These are phyloP conservation scores for Yamadazyma kanchanaburiensis DNA, from an alignment of 1,139 yeast genomes.

Conservation along the genomic window DNA sequence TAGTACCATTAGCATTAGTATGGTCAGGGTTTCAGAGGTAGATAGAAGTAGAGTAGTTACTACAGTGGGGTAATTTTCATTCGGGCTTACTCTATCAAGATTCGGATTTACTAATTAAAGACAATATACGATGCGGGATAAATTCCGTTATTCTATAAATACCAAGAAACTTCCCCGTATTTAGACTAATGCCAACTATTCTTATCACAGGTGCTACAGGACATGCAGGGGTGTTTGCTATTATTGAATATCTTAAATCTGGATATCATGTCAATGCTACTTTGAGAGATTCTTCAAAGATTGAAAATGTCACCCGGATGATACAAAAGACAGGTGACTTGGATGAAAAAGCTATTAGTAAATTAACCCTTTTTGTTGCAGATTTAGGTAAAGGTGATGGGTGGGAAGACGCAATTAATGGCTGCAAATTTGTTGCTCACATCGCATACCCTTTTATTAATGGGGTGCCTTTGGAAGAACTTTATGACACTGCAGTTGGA, in stretches of 20 bases:
- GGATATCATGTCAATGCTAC: slow-evolving; percentile 10
- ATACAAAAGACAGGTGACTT: slow-evolving; percentile 6
- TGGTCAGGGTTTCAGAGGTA: too few species aligned
- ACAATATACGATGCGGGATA: too few species aligned
- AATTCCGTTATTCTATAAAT: too few species aligned
- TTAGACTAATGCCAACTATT: slow-evolving; percentile 10
- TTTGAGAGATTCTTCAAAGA: slow-evolving; percentile 7
- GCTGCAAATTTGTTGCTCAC: slow-evolving; percentile 13
- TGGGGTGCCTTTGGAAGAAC: slow-evolving; percentile 7
- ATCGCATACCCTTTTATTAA: slow-evolving; percentile 14
- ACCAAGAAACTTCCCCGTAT: too few species aligned
- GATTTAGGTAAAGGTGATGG: slow-evolving; percentile 12
- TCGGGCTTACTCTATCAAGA: too few species aligned
- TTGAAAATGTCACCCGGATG: slow-evolving; percentile 2
- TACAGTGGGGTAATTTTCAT: too few species aligned
- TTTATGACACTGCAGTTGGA: slow-evolving; percentile 10
- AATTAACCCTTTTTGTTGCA: slow-evolving; percentile 11
- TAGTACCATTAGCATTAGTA: too few species aligned
- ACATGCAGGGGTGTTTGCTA: slow-evolving; percentile 25
- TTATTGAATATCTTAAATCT: slow-evolving; percentile 7
- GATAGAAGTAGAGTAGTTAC: too few species aligned
- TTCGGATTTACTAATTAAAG: too few species aligned
- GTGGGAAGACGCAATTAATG: slow-evolving; percentile 14
- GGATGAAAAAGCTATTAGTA: slow-evolving; percentile 2
- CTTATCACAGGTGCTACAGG: slow-evolving; percentile 34